A percentile compares a stretch with the other conserved stretches of the same genome.
phyloP scores from a whole-genome alignment of 176 grass and related monocot genomes.

The Echinochloa phyllopogon region DNA sequence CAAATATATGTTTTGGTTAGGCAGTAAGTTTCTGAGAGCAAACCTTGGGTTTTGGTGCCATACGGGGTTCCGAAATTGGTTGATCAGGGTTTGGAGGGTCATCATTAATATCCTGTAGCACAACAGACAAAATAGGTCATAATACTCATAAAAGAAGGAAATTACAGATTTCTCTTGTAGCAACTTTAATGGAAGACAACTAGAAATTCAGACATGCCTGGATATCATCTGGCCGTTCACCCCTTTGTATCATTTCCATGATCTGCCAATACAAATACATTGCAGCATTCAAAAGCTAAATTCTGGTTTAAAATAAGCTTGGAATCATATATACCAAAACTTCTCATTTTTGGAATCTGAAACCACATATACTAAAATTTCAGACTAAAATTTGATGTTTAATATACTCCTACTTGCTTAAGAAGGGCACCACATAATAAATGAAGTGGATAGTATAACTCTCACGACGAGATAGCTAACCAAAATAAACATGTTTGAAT shows the following conservation, averaged over 20 bases:
- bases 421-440: neutral
- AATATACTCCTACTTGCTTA: neutral
- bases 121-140: neutral
- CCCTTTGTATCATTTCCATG: slow-evolving; percentile 78
- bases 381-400: neutral
- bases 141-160: neutral
- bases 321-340: neutral
- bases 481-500: slow-evolving; percentile 9
- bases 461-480: slow-evolving; percentile 2
- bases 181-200: neutral
- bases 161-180: slow-evolving; percentile 9
- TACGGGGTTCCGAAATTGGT: slow-evolving; percentile 58
- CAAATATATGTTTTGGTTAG: slow-evolving; percentile 18
- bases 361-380: neutral
- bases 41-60: slow-evolving; percentile 75
- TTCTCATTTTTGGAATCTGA: neutral
- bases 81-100: slow-evolving; percentile 65
- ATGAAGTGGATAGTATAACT: slow-evolving; percentile 1
- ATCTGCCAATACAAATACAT: slow-evolving; percentile 51
- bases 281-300: neutral
- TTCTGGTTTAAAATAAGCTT: slow-evolving; percentile 7
- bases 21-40: neutral
- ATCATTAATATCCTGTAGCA: slow-evolving; percentile 62
- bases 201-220: slow-evolving; percentile 43
- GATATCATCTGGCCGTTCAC: slow-evolving; percentile 67